phyloP scores from a whole-genome alignment of 495 filamentous ascomycete species.

The Xanthoparmelia taractica region DNA sequence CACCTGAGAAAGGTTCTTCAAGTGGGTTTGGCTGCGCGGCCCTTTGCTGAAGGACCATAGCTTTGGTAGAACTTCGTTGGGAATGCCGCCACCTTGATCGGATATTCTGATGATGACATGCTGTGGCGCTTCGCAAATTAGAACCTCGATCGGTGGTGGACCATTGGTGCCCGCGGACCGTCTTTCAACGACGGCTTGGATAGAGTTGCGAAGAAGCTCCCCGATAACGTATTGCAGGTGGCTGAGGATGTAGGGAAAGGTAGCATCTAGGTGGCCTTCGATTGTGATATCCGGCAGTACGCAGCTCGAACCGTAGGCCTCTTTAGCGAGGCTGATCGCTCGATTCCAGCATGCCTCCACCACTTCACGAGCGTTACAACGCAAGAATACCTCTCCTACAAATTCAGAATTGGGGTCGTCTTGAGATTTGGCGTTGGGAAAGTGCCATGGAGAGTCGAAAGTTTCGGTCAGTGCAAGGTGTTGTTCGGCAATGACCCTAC shows the following conservation, averaged over 20 bases:
- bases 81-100: slow-evolving; percentile 89
- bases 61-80: slow-evolving; percentile 73
- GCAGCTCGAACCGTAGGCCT: slow-evolving; percentile 60
- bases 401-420: slow-evolving; percentile 68
- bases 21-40: slow-evolving; percentile 58
- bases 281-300: slow-evolving; percentile 76
- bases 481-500: slow-evolving; percentile 94
- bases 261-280: slow-evolving; percentile 77
- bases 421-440: slow-evolving; percentile 62
- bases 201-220: slow-evolving; percentile 88
- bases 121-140: slow-evolving; percentile 87
- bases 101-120: slow-evolving; percentile 96
- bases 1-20: slow-evolving; percentile 78
- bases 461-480: slow-evolving; percentile 95
- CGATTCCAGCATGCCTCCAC: slow-evolving; percentile 72
- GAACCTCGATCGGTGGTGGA: slow-evolving; percentile 81
- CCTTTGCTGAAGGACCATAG: slow-evolving; percentile 97
- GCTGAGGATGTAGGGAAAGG: slow-evolving; percentile 91
- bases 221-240: slow-evolving; percentile 97
- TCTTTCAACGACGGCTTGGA: slow-evolving; percentile 82
- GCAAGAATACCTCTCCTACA: slow-evolving; percentile 91
- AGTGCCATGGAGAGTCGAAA: slow-evolving; percentile 88
- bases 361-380: slow-evolving; percentile 86
- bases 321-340: slow-evolving; percentile 57
- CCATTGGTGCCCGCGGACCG: slow-evolving; percentile 34